phyloP scores from a whole-genome alignment of 495 filamentous ascomycete genomes.

The Aspergillus diversus region DNA sequence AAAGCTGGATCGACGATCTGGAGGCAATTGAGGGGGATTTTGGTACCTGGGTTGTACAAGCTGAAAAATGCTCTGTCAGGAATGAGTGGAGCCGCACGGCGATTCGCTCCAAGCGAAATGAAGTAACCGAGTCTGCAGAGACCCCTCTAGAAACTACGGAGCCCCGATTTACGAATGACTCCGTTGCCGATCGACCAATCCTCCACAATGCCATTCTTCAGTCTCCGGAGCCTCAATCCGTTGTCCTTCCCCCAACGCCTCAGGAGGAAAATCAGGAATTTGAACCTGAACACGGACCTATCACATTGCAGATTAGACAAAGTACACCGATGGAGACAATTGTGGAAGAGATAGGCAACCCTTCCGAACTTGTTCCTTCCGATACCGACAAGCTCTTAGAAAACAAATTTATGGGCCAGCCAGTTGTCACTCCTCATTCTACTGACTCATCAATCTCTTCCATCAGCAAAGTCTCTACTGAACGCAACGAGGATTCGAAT shows the following conservation, averaged over 20 bases:
- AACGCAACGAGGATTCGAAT: too few species aligned
- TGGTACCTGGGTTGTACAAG: constrained; percentile 71
- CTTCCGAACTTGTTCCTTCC: constrained; percentile 8
- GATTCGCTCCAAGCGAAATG: constrained; percentile 14
- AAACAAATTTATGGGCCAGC: not conserved
- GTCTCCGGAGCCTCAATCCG: not conserved
- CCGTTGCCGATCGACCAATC: not conserved
- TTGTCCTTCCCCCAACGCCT: not conserved
- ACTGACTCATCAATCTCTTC: too few species aligned
- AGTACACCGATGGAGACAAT: constrained; percentile 32
- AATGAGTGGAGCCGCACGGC: constrained; percentile 44
- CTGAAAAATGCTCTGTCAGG: constrained; percentile 47
- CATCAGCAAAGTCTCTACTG: too few species aligned
- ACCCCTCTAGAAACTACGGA: not conserved
- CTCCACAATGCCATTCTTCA: not conserved
- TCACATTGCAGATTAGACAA: constrained; percentile 12
- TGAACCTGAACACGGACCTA: constrained; percentile 2
- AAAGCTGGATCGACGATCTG: constrained; percentile 83
- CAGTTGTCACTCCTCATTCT: not conserved
- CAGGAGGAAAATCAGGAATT: constrained; percentile 2
- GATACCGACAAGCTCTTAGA: not conserved
- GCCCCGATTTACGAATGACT: not conserved
- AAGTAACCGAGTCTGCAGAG: constrained; percentile 3
- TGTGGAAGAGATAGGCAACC: constrained; percentile 26
- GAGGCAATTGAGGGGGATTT: constrained; percentile 82